Percentiles rank a stretch among this genome's conserved stretches.
These are phyloP conservation scores for Proliferodiscus dingleyae DNA, from an alignment of 2,329 filamentous ascomycete genomes.

Conservation along the genomic window DNA sequence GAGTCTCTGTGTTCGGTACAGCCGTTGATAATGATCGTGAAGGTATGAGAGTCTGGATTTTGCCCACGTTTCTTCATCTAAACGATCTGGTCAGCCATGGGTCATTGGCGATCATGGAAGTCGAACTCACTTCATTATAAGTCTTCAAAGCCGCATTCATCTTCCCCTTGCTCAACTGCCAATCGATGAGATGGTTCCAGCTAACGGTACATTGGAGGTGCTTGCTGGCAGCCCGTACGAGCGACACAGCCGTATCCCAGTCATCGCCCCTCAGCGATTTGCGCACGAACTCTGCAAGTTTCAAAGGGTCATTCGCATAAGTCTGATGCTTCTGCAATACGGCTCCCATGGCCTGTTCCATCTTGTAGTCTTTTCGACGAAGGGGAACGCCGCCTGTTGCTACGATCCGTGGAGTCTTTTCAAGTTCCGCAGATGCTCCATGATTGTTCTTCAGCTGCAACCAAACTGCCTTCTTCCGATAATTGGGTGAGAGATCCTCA, in stretches of 20 bases:
- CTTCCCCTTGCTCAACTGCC: constrained; percentile 57
- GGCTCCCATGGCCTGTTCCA: constrained; percentile 2
- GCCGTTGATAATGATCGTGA: constrained; percentile 76
- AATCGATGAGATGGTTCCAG: constrained; percentile 83
- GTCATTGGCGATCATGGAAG: not conserved
- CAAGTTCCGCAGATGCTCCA: not conserved
- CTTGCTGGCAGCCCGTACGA: constrained; percentile 67
- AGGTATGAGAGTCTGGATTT: constrained; percentile 75
- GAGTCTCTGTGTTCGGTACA: constrained; percentile 57
- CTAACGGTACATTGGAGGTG: constrained; percentile 62
- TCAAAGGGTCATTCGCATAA: constrained; percentile 56
- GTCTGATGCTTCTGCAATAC: constrained; percentile 19
- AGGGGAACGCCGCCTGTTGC: not conserved
- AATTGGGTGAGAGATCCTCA: not conserved
- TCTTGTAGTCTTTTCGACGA: constrained; percentile 3
- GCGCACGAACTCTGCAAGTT: constrained; percentile 64
- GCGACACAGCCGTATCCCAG: constrained; percentile 60
- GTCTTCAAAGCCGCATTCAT: constrained; percentile 66
- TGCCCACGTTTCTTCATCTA: constrained; percentile 94
- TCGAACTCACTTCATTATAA: constrained; percentile 71
- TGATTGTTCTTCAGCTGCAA: not conserved
- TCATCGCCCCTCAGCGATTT: constrained; percentile 54
- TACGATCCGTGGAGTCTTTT: not conserved
- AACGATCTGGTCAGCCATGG: constrained; percentile 8
- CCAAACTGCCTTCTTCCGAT: not conserved